Evolutionary conservation across 2,329 filamentous ascomycete genomes (phyloP), one percentile per base, ranked within the genome.

Genomic region (Geosmithia flava): DNA sequence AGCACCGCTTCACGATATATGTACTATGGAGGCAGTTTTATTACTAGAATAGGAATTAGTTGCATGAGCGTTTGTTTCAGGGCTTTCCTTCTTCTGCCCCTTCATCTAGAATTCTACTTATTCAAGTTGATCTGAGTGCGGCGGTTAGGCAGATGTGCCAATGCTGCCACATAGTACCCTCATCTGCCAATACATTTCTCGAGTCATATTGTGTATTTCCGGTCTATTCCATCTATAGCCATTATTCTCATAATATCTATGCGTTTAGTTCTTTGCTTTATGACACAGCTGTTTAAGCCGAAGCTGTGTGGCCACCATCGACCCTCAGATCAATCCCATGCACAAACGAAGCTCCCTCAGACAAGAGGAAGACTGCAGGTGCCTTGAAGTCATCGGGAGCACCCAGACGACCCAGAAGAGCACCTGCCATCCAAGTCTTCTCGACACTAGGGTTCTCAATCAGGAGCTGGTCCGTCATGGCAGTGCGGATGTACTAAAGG

Each of bases 321-420:
- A 80, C 73, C 16, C 75, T 58, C 52, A 81, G 53, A 43, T 77
- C 74, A 13, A 70, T 68, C 0, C 75, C 77, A 1, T 77, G 79
- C 67, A 81, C 78, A 54, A 75, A 80, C 1, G 67, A 67, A 53
- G 73, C 76, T 0, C 75, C 33, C 13, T 75, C 69, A 15, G 74
- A 73, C n/a, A 79, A 53, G 45, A 78, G 64, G 55, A 79, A 81
- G 7, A 81, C 65, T 2, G 72, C 72, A 0, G 72, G 70, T 0
- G 75, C 76, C 50, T 78, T 71, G 56, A 78, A 78, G 52, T 80
- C 76, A 53, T 79, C 74, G 0, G 75, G 73, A 7, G 64, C 66
- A 5, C 75, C 75, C 43, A 80, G 55, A 23, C 74, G 65, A 8
- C 73, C 73, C 23, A 80, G 63, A 57, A 81, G 56, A 16, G 71